Evolutionary conservation across 2,329 filamentous ascomycete species (phyloP).

Genomic region (Exophiala sideris): DNA sequence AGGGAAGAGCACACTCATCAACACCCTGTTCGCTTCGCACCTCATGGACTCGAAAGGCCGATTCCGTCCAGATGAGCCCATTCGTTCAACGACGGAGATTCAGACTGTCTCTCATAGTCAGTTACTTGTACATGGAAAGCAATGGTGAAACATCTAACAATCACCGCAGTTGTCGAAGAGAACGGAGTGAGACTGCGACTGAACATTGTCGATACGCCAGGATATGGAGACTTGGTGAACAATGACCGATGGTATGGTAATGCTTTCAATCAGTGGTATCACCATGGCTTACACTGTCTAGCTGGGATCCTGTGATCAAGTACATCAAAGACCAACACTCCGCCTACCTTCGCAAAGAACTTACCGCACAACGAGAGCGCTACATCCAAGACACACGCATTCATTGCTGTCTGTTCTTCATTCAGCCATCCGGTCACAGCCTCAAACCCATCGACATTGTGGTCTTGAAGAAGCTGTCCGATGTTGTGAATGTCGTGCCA

Average conservation of each 20-base stretch:
- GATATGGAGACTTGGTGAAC: constrained; percentile 98
- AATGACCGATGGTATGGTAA: constrained; percentile 72
- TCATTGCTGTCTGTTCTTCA: constrained; percentile 99
- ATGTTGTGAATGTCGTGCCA: constrained; percentile 98
- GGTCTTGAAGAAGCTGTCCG: constrained; percentile 97
- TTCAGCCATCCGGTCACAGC: constrained; percentile 95
- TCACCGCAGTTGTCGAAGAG: constrained; percentile 77
- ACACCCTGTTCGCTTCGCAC: constrained; percentile 99
- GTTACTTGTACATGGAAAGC: constrained; percentile 25
- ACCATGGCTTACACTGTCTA: constrained; percentile 30
- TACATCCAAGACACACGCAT: constrained; percentile 99
- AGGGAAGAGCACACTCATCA: constrained; percentile 98
- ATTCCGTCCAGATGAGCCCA: constrained; percentile 84
- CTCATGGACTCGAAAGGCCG: constrained; percentile 98
- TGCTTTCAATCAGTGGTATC: too few relatives aligned
- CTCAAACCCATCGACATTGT: constrained; percentile 99
- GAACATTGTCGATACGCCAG: constrained; percentile 98
- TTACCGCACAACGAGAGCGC: constrained; percentile 96
- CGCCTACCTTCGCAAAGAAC: constrained; percentile 97
- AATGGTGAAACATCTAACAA: constrained; percentile 22
- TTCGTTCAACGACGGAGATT: constrained; percentile 95
- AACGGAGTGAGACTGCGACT: constrained; percentile 95
- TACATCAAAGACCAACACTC: constrained; percentile 99
- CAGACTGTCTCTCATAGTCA: constrained; percentile 87
- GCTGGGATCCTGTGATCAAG: constrained; percentile 99